A percentile compares a stretch with the other conserved stretches of the same genome.
Conservation (phyloP, 805 yeast species). For the Ogataea ganodermae region DNA sequence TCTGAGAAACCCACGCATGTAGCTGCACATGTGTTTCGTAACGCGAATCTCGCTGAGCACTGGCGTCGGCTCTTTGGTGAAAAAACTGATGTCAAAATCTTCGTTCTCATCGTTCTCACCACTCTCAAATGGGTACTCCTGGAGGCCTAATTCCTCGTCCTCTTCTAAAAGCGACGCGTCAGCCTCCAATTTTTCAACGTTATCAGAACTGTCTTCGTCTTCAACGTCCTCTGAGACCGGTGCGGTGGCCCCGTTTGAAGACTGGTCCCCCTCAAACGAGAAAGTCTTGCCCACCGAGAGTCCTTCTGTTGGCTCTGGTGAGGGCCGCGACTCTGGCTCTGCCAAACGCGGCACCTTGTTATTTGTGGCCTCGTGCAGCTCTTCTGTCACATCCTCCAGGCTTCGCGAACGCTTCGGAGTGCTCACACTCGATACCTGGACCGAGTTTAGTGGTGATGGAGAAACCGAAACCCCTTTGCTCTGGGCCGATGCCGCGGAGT, state of each 20-base stretch:
- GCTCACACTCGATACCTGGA: background rate
- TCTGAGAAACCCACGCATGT: constrained; percentile 57
- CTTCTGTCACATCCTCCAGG: constrained; percentile 4
- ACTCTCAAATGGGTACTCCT: constrained; percentile 11
- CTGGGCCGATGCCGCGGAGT: background rate
- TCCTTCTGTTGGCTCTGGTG: constrained; percentile 11
- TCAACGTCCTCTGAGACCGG: constrained; percentile 1
- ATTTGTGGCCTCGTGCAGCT: background rate
- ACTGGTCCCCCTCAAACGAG: constrained; percentile 7
- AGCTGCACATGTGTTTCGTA: constrained; percentile 46
- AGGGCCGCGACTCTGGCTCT: background rate
- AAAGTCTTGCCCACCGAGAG: constrained; percentile 15
- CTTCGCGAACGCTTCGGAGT: constrained; percentile 18
- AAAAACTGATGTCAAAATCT: constrained; percentile 12
- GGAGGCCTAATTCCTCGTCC: constrained; percentile 8
- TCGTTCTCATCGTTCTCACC: constrained; percentile 6
- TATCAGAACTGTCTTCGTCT: constrained; percentile 8
- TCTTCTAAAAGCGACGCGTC: background rate
- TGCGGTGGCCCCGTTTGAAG: background rate
- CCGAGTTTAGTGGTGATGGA: constrained; percentile 3
- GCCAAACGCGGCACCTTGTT: constrained; percentile 7
- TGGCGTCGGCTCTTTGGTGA: constrained; percentile 22
- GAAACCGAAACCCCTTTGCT: constrained; percentile 4
- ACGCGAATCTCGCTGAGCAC: constrained; percentile 25
- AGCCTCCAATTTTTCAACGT: constrained; percentile 4